Evolutionary conservation across 192 early-diverging fungal genomes (phyloP), one percentile per base, ranked within the genome.

Genomic region (Coemansia sp.): DNA sequence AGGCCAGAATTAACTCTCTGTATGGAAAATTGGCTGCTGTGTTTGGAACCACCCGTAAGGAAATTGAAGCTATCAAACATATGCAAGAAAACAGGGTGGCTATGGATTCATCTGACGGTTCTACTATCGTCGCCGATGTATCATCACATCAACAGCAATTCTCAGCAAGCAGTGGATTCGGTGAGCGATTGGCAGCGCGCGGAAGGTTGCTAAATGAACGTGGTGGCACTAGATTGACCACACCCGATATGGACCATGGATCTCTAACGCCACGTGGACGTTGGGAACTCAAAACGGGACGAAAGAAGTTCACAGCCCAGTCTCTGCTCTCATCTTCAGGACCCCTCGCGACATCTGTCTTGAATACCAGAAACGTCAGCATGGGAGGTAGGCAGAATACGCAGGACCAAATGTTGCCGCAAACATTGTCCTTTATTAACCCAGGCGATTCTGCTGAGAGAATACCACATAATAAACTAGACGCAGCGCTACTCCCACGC

Each of bases 211-310:
- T 61, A 21, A 56, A 52, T 23, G 63, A 57, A 25, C 13, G 53
- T 18, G 34, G 40, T 26, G 35, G 48, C 40, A 7, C 40, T 39
- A 37, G 30, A 34, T 30, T 59, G 63, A 58, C 39, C 9, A n/a
- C 63, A 0, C 79, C 79, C 0, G 79, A 81, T 13, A 81, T 81
- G 79, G 63, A 64, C 12, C 64, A 58, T 55, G 79, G 79, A 3
- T 45, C 70, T 53, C 60, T 81, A 43, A 81, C 79, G 10, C 79
- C 72, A 25, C 79, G 73, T 12, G 79, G 79, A 16, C 72, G 79
- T 28, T 81, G 70, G 69, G 73, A 81, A 45, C 67, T 81, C 16
- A 81, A 75, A 53, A 72, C 72, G 0, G 79, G 79, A 13, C 65
- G 69, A 0, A 71, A 61, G 34, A 81, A 81, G 73, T 81, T 81